Evolutionary conservation across 495 filamentous ascomycete species (phyloP).

Genomic region (Penicillium tannophilum): DNA sequence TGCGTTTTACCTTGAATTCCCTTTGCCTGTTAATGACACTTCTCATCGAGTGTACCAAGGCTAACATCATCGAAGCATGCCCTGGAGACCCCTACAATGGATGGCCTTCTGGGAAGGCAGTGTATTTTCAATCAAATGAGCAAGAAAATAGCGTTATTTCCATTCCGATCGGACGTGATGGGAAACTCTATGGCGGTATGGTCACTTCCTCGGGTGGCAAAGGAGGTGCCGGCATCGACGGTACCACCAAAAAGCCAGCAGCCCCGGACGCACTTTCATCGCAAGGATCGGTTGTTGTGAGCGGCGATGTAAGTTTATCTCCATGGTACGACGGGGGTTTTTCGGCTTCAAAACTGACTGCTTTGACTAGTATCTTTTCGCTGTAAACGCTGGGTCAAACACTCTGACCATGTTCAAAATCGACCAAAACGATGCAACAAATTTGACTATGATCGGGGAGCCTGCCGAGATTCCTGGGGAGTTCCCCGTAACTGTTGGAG

Average conservation of each 20-base stretch:
- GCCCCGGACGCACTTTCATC: slow-evolving; percentile 54
- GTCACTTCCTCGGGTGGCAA: background rate
- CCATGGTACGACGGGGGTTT: background rate
- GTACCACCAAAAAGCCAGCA: slow-evolving; percentile 35
- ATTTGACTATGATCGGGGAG: slow-evolving; percentile 44
- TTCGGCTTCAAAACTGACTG: background rate
- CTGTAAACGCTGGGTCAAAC: slow-evolving; percentile 64
- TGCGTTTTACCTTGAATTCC: too few species aligned
- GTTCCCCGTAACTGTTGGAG: slow-evolving; percentile 59
- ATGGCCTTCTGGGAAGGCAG: slow-evolving; percentile 35
- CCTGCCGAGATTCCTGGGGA: slow-evolving; percentile 50
- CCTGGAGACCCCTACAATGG: background rate
- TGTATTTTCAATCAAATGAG: slow-evolving; percentile 57
- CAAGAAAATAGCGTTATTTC: slow-evolving; percentile 48
- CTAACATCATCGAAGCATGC: background rate
- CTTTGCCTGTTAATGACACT: too few species aligned
- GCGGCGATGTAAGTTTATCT: slow-evolving; percentile 43
- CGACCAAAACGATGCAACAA: slow-evolving; percentile 42
- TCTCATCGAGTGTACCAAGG: background rate
- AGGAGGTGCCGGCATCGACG: slow-evolving; percentile 23
- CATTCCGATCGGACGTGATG: slow-evolving; percentile 45
- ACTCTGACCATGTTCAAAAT: slow-evolving; percentile 58
- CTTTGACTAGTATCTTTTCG: slow-evolving; percentile 42
- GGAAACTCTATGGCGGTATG: slow-evolving; percentile 38
- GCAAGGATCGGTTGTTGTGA: slow-evolving; percentile 52